Evolutionary conservation across 345 rosid genomes (phyloP), one percentile per base, ranked within the genome.

Genomic region (Camelina laxa): DNA sequence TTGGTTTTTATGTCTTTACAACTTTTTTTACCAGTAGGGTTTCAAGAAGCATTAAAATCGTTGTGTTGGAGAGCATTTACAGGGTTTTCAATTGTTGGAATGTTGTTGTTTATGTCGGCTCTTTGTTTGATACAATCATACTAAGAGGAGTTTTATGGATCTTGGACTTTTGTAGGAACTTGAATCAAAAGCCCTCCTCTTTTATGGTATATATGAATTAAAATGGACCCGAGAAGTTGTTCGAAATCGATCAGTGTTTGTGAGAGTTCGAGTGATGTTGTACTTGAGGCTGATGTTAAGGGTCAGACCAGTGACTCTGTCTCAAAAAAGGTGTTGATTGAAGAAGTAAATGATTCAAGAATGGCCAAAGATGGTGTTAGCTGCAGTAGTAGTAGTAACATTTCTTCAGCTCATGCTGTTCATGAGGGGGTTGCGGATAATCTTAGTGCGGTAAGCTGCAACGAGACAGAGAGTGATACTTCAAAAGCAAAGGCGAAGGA

Each of bases 201-300:
- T 39, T 42, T 75, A 22, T 44, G 39, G 30, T 76, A 20, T 69
- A 41, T 51, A 76, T 22, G 24, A 41, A 7, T 50, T 65, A 9
- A 4, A 75, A 86, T 87, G 91, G 89, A 82, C 48, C 53, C 22
- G 49, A 76, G 65, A 50, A 65, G 56, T 74, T 58, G 67, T 39
- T 61, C 72, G 47, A 56, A 61, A 47, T 69, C 71, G 54, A 56
- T 59, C 41, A 38, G 41, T 38, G 41, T 38, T 38, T 9, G 4
- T 47, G 85, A 75, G 60, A 76, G 67, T 74, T 78, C 76, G 2
- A 75, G 63, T 72, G 83, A 72, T 56, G 60, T 56, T 60, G 77
- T 63, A 68, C 51, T 74, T 54, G 84, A 70, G 44, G 33, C 49
- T 17, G 64, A 67, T 76, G 75, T 76, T n/a, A 50, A 79, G 53